Percentiles rank a stretch among this genome's conserved stretches.
phyloP scores from a whole-genome alignment of 1,284 basidiomycete genomes.

The Earliella scabrosa region DNA sequence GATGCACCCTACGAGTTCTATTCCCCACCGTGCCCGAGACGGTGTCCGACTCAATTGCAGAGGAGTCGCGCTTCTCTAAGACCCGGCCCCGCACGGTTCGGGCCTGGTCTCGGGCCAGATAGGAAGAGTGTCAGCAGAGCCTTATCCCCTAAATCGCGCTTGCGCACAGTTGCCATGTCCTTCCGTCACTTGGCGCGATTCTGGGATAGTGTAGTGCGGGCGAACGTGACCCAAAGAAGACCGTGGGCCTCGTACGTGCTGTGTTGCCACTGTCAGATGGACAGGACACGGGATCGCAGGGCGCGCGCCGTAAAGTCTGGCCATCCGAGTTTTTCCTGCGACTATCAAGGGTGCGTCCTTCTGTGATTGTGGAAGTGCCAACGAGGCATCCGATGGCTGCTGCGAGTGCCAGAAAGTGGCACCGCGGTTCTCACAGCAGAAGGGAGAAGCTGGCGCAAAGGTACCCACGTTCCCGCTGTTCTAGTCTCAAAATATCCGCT shows the following conservation, averaged over 20 bases:
- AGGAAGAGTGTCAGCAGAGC: slow-evolving; percentile 13
- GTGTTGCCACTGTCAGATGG: slow-evolving; percentile 21
- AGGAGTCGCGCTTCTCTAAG: slow-evolving; percentile 4
- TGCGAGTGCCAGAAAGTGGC: neutral
- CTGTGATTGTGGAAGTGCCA: slow-evolving; percentile 17
- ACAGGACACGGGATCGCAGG: slow-evolving; percentile 20
- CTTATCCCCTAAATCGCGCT: neutral
- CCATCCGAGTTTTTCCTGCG: slow-evolving; percentile 15
- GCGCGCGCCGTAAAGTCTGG: slow-evolving; percentile 16
- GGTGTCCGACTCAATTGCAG: slow-evolving; percentile 12
- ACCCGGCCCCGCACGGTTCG: slow-evolving; percentile 8
- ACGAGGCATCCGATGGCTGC: slow-evolving; percentile 1
- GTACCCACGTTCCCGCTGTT: slow-evolving; percentile 8
- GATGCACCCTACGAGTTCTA: slow-evolving; percentile 2
- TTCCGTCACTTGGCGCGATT: slow-evolving; percentile 19
- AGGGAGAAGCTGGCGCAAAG: slow-evolving; percentile 5
- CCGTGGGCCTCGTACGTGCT: slow-evolving; percentile 6
- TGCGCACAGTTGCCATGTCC: neutral
- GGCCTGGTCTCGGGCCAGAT: slow-evolving; percentile 19
- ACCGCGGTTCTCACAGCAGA: slow-evolving; percentile 10
- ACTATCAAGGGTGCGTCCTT: slow-evolving; percentile 12
- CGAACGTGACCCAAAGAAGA: slow-evolving; percentile 21
- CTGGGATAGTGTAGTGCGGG: slow-evolving; percentile 2
- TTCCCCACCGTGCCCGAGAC: slow-evolving; percentile 7
- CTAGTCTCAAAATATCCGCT: slow-evolving; percentile 16